phyloP scores from a whole-genome alignment of 169 alveolate species.

The Neospora caninum region DNA sequence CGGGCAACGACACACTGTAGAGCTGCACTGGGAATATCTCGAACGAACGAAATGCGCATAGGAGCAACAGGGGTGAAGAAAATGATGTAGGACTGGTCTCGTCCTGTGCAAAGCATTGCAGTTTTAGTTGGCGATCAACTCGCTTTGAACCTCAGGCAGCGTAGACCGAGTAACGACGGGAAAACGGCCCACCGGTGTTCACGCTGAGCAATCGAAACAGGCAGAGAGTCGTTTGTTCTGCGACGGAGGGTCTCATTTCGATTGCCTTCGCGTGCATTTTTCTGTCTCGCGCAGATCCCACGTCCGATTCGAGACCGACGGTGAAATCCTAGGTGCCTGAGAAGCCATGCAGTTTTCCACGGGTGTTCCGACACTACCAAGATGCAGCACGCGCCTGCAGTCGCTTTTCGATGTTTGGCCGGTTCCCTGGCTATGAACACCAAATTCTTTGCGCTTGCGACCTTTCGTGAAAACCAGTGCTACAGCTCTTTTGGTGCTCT shows the following conservation, averaged over 20 bases:
- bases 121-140: no score
- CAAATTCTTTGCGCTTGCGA: background rate
- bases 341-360: background rate
- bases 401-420: background rate
- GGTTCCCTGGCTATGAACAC: background rate
- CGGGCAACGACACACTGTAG: background rate
- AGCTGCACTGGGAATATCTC: background rate
- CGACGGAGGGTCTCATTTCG: background rate
- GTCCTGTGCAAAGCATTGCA: no score
- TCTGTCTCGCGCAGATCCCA: background rate
- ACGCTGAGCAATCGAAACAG: no score
- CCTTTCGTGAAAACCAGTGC: background rate
- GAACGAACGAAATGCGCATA: background rate
- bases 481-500: background rate
- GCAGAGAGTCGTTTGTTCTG: no score
- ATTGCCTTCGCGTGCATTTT: background rate
- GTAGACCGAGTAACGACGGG: no score
- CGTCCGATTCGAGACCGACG: conserved; percentile 2
- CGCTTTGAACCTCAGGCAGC: no score
- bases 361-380: background rate
- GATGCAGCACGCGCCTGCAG: background rate
- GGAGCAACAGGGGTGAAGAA: background rate
- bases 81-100: no score
- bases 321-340: background rate
- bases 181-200: no score